Evolutionary conservation across 1,284 basidiomycete genomes (phyloP).

Genomic region (Acaromyces ingoldii): DNA sequence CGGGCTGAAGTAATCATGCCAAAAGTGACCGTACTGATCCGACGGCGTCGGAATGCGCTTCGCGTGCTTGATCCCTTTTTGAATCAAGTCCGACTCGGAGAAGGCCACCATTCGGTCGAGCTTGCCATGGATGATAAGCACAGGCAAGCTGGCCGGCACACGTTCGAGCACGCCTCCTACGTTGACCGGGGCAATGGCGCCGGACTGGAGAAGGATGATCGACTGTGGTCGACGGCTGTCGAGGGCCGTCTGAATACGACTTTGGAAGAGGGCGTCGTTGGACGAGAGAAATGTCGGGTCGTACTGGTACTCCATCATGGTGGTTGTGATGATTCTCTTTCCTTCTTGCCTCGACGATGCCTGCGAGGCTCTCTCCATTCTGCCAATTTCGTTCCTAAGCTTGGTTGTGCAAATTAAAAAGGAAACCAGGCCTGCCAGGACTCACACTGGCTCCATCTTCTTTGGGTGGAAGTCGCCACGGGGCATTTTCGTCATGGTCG

Average conservation of each 20-base stretch:
- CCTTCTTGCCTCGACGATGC: constrained; percentile 13
- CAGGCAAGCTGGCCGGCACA: constrained; percentile 51
- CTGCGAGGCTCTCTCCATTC: no score
- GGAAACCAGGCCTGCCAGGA: no score
- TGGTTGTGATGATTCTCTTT: constrained; percentile 18
- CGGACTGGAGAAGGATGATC: constrained; percentile 27
- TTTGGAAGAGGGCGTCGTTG: no score
- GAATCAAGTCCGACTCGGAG: constrained; percentile 28
- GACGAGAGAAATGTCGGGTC: constrained; percentile 24
- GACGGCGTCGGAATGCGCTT: constrained; percentile 11
- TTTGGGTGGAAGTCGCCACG: constrained; percentile 22
- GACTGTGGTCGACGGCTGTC: constrained; percentile 25
- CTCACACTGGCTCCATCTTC: constrained; percentile 15
- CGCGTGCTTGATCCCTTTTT: constrained; percentile 25
- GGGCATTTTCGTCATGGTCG: constrained; percentile 46
- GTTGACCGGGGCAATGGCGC: constrained; percentile 29
- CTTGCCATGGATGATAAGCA: constrained; percentile 33
- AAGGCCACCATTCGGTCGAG: constrained; percentile 42
- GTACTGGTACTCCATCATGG: constrained; percentile 40
- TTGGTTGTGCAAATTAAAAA: no score
- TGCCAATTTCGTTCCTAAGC: no score
- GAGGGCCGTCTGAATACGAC: no score
- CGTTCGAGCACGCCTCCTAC: constrained; percentile 17
- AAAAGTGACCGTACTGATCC: constrained; percentile 29
- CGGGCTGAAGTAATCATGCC: constrained; percentile 38